phyloP scores from a whole-genome alignment of 495 filamentous ascomycete genomes.

The Penicillium samsonianum region DNA sequence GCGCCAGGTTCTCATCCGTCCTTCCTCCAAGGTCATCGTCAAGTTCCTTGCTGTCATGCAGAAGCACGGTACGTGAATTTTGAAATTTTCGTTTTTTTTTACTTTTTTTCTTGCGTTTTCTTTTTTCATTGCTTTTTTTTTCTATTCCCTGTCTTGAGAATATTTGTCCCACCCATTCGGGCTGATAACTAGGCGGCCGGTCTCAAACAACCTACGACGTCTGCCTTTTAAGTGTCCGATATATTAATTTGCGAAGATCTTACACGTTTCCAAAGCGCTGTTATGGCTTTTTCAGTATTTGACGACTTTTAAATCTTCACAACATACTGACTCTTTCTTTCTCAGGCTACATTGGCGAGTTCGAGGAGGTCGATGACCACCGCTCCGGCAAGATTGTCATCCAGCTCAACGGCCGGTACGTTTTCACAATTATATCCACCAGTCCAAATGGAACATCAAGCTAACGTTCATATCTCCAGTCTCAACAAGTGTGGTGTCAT shows the following conservation, averaged over 20 bases:
- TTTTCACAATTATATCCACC: background rate
- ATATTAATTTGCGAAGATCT: constrained; percentile 82
- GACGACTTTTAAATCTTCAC: constrained; percentile 88
- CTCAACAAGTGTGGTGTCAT: constrained; percentile 99
- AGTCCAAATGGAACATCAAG: background rate
- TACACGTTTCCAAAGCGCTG: constrained; percentile 78
- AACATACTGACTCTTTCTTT: constrained; percentile 67
- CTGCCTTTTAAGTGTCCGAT: constrained; percentile 99
- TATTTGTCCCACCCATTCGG: constrained; percentile 55
- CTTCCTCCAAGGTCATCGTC: constrained; percentile 97
- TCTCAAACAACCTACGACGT: constrained; percentile 73
- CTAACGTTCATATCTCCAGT: constrained; percentile 34
- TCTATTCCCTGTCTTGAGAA: constrained; percentile 2
- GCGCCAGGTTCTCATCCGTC: constrained; percentile 95
- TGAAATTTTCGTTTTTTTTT: constrained; percentile 10
- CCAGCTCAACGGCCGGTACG: constrained; percentile 80
- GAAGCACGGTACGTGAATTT: constrained; percentile 81
- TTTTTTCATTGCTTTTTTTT: constrained; percentile 1
- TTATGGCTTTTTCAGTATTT: constrained; percentile 61
- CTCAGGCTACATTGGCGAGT: constrained; percentile 98
- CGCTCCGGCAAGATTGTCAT: constrained; percentile 98
- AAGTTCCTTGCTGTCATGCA: constrained; percentile 99
- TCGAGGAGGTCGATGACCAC: constrained; percentile 99
- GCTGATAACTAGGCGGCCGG: constrained; percentile 99
- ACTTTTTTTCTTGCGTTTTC: constrained; percentile 17